Evolutionary conservation across 2,329 filamentous ascomycete species (phyloP), one percentile per base, ranked within the genome.

Genomic region (Scortechinia acanthostroma): DNA sequence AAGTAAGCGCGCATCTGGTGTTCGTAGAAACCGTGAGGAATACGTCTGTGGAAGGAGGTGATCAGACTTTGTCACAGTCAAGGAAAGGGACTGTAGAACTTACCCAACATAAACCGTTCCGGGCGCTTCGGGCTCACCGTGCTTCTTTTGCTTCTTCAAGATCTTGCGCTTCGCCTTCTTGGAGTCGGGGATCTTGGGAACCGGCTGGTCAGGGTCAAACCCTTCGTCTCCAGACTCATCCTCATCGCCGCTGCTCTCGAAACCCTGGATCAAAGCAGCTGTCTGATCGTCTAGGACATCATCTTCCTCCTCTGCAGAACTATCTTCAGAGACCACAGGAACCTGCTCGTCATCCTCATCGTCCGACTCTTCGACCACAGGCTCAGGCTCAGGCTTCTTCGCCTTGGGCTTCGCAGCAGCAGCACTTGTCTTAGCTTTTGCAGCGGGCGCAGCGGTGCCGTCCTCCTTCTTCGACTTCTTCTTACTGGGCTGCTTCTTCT

Each of bases 11-110:
- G 76, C 80, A 88, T 86, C 60, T 87, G 79, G 46, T 79, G 70
- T 60, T 88, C 84, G 67, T 82, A 87, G 71, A 88, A 88, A 63
- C 84, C 84, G 60, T 87, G 83, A 17, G 84, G 84, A 48, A 88
- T 80, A 51, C 83, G 81, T 40, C 35, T 40, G 35, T 46, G 77
- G 47, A 23, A 5, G 33, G 21, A 46, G 44, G 50, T 33, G 43
- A 44, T 37, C 46, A 45, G 46, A 44, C 42, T 28, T 19, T 22
- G 13, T 23, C 5, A n/a, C 14, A 43, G 21, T 22, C n/a, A 22
- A 46, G n/a, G n/a, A n/a, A n/a, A n/a, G n/a, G n/a, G n/a, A n/a
- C n/a, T n/a, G n/a, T n/a, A n/a, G 59, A 77, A 40, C 35, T 40
- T 17, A 40, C 68, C 80, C 82, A 58, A 88, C 66, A 59, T 85